A percentile compares a stretch with the other conserved stretches of the same genome.
Conservation (phyloP, 2,329 filamentous ascomycete species). For the Fusarium newnesense region DNA sequence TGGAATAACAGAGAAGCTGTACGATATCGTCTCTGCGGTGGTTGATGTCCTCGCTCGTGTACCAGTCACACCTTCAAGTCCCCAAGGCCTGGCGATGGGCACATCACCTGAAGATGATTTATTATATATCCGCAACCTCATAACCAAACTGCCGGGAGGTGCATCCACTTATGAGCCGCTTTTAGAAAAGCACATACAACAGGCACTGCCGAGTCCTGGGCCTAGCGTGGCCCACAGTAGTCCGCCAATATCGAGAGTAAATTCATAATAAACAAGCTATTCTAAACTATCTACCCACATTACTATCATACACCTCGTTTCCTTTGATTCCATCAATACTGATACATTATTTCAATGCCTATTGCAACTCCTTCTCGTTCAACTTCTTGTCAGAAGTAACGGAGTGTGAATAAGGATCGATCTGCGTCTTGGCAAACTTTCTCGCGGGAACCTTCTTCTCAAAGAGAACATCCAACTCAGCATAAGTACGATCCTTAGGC, state of each 20-base stretch:
- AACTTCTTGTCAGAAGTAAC: constrained; percentile 5
- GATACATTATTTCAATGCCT: background rate
- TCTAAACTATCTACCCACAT: background rate
- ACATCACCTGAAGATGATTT: constrained; percentile 52
- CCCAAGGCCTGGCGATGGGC: constrained; percentile 38
- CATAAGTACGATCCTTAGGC: constrained; percentile 60
- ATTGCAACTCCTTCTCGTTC: constrained; percentile 21
- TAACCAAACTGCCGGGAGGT: constrained; percentile 52
- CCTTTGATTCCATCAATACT: background rate
- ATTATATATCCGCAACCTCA: constrained; percentile 51
- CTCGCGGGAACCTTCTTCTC: constrained; percentile 52
- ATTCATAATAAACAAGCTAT: background rate
- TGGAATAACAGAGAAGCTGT: constrained; percentile 59
- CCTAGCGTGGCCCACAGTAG: constrained; percentile 5
- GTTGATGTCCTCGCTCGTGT: constrained; percentile 57
- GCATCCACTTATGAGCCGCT: constrained; percentile 52
- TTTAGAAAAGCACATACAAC: constrained; percentile 53
- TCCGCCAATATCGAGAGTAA: background rate
- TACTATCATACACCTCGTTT: background rate
- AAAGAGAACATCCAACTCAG: constrained; percentile 56
- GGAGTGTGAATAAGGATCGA: constrained; percentile 49
- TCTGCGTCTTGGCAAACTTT: constrained; percentile 52
- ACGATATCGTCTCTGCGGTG: constrained; percentile 57
- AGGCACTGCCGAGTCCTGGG: constrained; percentile 45
- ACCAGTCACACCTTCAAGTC: constrained; percentile 46